phyloP scores from a whole-genome alignment of 1,139 yeast genomes.

The Taphrina wiesneri region DNA sequence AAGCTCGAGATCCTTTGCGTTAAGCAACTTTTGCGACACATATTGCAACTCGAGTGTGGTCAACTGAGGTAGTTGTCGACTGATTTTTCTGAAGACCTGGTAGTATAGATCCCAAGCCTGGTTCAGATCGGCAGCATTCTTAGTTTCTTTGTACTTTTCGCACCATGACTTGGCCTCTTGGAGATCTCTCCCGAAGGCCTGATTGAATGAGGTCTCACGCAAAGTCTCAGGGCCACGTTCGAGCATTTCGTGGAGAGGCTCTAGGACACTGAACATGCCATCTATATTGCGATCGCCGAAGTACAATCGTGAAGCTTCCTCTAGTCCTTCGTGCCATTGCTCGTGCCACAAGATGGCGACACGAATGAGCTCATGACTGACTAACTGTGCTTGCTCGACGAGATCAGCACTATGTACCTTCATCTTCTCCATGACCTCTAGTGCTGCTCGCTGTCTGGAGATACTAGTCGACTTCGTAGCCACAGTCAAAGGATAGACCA shows the following conservation, averaged over 20 bases:
- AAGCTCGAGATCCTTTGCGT: conserved; percentile 74
- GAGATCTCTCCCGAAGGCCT: conserved; percentile 89
- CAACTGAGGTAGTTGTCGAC: conserved; percentile 83
- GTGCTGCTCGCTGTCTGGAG: conserved; percentile 86
- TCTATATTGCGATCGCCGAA: conserved; percentile 94
- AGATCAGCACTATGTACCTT: conserved; percentile 77
- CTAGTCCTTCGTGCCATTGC: conserved; percentile 96
- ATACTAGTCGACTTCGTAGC: conserved; percentile 93
- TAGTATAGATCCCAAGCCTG: conserved; percentile 98
- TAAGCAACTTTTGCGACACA: conserved; percentile 85
- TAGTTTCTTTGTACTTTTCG: conserved; percentile 75
- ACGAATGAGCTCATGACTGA: conserved; percentile 88
- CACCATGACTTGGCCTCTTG: conserved; percentile 95
- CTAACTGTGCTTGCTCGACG: conserved; percentile 90
- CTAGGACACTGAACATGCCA: conserved; percentile 87
- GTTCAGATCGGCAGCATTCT: conserved; percentile 82
- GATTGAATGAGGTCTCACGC: conserved; percentile 88
- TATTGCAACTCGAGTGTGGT: conserved; percentile 86
- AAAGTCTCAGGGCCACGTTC: conserved; percentile 88
- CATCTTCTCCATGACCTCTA: conserved; percentile 88
- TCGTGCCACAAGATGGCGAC: conserved; percentile 98
- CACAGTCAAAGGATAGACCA: conserved; percentile 92
- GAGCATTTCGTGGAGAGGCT: conserved; percentile 80
- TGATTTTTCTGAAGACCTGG: conserved; percentile 86
- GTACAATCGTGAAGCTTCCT: conserved; percentile 90